A percentile compares a stretch with the other conserved stretches of the same genome.
phyloP scores from a whole-genome alignment of 2,329 filamentous ascomycete genomes.

The Cladophialophora yegresii region DNA sequence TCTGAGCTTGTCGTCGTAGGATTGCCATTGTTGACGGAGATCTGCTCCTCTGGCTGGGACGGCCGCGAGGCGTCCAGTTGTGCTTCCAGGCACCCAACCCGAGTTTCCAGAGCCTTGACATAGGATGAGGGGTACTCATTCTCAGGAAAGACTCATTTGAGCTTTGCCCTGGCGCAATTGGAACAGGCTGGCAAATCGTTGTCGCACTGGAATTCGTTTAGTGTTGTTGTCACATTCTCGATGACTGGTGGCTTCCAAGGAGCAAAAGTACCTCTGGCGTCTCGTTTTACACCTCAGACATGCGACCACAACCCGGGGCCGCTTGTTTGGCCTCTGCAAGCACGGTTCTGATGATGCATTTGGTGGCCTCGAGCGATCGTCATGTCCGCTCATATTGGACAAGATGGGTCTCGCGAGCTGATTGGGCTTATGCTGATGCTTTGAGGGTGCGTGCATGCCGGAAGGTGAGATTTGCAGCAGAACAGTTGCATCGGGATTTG shows the following conservation, averaged over 20 bases:
- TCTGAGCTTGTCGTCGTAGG: background rate
- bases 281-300: slow-evolving; percentile 21
- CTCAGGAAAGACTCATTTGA: slow-evolving; percentile 15
- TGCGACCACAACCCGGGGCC: slow-evolving; percentile 17
- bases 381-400: background rate
- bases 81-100: slow-evolving; percentile 17
- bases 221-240: background rate
- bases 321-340: slow-evolving; percentile 19
- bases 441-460: background rate
- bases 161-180: slow-evolving; percentile 19
- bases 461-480: background rate
- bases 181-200: slow-evolving; percentile 21
- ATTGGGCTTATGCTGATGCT: background rate
- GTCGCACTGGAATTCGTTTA: slow-evolving; percentile 15
- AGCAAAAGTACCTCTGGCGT: slow-evolving; percentile 17
- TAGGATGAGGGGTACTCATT: slow-evolving; percentile 24
- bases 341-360: background rate
- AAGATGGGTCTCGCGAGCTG: background rate
- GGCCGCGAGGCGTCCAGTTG: slow-evolving; percentile 7
- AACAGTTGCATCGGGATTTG: background rate
- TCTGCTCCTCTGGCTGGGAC: background rate
- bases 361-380: background rate
- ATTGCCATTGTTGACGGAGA: background rate
- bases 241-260: background rate
- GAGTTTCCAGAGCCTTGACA: slow-evolving; percentile 18